Conservation (phyloP, 2,329 filamentous ascomycete genomes). For the Calonectria multiphialidica region DNA sequence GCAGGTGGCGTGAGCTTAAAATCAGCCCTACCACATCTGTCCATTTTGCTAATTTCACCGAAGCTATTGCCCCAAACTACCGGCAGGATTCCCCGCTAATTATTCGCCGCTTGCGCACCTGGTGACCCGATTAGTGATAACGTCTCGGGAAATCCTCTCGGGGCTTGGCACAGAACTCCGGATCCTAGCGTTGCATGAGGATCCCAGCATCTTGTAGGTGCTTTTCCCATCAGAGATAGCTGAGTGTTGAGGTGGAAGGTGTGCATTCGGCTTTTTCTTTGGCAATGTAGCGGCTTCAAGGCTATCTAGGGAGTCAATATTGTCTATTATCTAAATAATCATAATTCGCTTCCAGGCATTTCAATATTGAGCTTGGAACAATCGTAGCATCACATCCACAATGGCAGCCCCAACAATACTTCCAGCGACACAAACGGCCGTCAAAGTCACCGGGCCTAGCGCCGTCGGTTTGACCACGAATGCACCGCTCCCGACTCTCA, state of each 20-base stretch:
- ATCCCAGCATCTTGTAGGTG: background rate
- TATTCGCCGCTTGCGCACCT: background rate
- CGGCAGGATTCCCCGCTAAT: constrained; percentile 12
- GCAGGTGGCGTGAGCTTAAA: background rate
- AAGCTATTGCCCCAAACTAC: background rate
- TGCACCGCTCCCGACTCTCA: constrained; percentile 10
- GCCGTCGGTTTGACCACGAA: constrained; percentile 1
- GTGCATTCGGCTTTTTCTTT: background rate
- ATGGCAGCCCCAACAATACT: constrained; percentile 15
- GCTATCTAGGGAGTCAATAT: too few species aligned
- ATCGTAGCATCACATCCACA: background rate
- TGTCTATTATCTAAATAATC: background rate
- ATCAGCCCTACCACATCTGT: constrained; percentile 3
- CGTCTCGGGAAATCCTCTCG: constrained; percentile 20
- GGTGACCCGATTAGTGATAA: background rate
- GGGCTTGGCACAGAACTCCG: background rate
- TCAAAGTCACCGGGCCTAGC: constrained; percentile 19
- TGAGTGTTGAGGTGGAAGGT: background rate
- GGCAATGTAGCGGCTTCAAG: background rate
- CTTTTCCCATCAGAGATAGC: background rate
- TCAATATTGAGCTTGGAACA: background rate
- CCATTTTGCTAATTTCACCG: background rate
- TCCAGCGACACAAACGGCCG: constrained; percentile 16
- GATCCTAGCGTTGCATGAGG: background rate
- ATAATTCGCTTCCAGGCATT: background rate